Base-by-base conservation (phyloP, 371 early-diverging fungal genomes). In the Mucor ambiguus region DNA sequence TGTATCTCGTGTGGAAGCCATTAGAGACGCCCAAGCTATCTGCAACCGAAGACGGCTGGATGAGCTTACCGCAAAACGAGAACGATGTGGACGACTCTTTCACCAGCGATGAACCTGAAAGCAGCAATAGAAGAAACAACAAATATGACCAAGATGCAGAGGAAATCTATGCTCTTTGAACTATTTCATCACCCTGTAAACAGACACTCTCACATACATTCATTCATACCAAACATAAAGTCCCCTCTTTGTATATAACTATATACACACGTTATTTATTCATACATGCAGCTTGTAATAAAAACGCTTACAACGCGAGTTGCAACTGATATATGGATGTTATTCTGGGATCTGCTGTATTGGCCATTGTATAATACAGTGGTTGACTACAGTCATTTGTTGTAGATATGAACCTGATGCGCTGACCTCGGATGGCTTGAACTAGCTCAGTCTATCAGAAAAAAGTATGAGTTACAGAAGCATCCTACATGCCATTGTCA, bases 1-100 rank as follows among this genome's bases (percentile, higher is more conserved):
- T 64, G 16, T 75, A 75, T 49, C 59, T 75, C 9, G 28, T 63
- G 16, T 71, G 67, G 67, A 71, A 63, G 49, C 68, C 71, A 12
- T 41, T 72, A 26, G 38, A 60, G n/a, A 11, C 14, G 0, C 9
- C 44, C 26, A 20, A 18, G 7, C 9, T 12, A n/a, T 24, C 41
- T 9, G 22, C 24, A 6, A 52, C 43, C 0, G 55, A 46, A 18
- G 69, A 59, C 52, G 71, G 61, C 10, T 71, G 71, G 71, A 71
- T 71, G 70, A 64, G 70, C 32, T 20, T 69, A 41, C 65, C 70
- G 14, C 70, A 69, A 38, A 37, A 67, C 20, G 67, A 66, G 5
- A 30, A 33, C 37, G 58, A 60, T n/a, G 20, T 33, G 26, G 46
- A 54, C 12, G 56, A n/a, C 32, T 30, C 56, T 0, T 56, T 32